These are phyloP conservation scores for Fusarium tanahbumbuense DNA, from an alignment of 2,329 filamentous ascomycete genomes.

Conservation along the genomic window DNA sequence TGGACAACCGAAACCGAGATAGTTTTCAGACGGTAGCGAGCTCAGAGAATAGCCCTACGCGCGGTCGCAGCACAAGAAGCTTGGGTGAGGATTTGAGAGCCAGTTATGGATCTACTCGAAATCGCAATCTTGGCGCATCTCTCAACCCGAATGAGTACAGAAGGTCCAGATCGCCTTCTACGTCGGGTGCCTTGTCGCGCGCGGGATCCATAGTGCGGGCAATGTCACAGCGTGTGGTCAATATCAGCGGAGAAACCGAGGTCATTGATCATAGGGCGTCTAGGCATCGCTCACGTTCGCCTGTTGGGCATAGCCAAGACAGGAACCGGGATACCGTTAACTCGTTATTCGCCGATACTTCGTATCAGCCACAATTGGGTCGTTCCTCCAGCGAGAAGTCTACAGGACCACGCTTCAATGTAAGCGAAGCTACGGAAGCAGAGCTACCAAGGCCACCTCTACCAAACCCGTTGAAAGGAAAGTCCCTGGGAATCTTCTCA, in stretches of 20 bases:
- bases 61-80: conserved; percentile 64
- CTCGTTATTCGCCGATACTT: conserved; percentile 59
- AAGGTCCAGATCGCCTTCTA: conserved; percentile 71
- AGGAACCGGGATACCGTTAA: conserved; percentile 41
- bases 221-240: conserved; percentile 98
- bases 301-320: conserved; percentile 57
- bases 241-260: conserved; percentile 93
- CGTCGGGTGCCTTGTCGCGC: conserved; percentile 72
- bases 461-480: conserved; percentile 84
- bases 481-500: conserved; percentile 85
- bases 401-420: conserved; percentile 36
- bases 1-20: conserved; percentile 59
- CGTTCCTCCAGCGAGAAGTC: conserved; percentile 61
- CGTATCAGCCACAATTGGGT: conserved; percentile 63
- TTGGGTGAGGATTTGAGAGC: conserved; percentile 68
- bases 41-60: conserved; percentile 66
- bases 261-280: conserved; percentile 78
- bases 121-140: conserved; percentile 68
- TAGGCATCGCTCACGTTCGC: conserved; percentile 68
- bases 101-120: conserved; percentile 62
- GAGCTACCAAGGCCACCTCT: conserved; percentile 33
- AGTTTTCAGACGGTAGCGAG: conserved; percentile 70
- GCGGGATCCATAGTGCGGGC: conserved; percentile 81
- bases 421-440: conserved; percentile 30
- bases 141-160: conserved; percentile 64